These are phyloP conservation scores for Eucalyptus urophylla DNA, from an alignment of 345 rosid species.

Conservation along the genomic window DNA sequence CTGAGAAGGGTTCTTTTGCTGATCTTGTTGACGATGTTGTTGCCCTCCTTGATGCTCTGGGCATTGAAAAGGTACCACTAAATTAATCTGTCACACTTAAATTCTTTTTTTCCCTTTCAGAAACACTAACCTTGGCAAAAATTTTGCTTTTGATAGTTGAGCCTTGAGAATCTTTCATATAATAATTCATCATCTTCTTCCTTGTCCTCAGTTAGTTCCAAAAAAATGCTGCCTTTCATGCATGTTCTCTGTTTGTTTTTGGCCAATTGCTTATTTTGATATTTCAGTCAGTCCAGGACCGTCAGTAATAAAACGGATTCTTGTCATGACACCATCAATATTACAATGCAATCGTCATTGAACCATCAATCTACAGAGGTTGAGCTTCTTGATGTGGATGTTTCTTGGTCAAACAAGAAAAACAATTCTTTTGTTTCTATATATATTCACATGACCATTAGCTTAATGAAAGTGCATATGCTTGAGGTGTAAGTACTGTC, in stretches of 20 bases:
- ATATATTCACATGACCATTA: neutral
- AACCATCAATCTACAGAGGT: neutral
- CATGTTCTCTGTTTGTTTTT: neutral
- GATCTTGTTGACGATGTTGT: conserved; percentile 19
- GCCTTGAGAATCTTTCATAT: neutral
- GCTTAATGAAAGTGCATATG: neutral
- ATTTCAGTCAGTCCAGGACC: neutral
- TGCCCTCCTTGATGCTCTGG: conserved; percentile 16
- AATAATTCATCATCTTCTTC: neutral
- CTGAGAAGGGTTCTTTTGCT: conserved; percentile 7
- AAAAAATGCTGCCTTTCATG: neutral
- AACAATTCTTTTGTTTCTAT: neutral
- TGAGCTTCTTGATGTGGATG: neutral
- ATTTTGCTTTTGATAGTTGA: neutral
- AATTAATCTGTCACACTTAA: neutral
- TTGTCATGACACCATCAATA: neutral
- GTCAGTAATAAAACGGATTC: neutral
- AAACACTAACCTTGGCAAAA: neutral
- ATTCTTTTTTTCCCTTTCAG: neutral
- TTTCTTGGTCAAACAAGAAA: neutral
- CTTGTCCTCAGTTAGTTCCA: neutral
- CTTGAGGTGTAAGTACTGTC: neutral
- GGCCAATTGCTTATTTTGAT: neutral
- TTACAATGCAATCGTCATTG: neutral
- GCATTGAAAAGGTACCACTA: conserved; percentile 7